phyloP scores from a whole-genome alignment of 768 basidiomycete genomes.

The Steccherinum ochraceum region DNA sequence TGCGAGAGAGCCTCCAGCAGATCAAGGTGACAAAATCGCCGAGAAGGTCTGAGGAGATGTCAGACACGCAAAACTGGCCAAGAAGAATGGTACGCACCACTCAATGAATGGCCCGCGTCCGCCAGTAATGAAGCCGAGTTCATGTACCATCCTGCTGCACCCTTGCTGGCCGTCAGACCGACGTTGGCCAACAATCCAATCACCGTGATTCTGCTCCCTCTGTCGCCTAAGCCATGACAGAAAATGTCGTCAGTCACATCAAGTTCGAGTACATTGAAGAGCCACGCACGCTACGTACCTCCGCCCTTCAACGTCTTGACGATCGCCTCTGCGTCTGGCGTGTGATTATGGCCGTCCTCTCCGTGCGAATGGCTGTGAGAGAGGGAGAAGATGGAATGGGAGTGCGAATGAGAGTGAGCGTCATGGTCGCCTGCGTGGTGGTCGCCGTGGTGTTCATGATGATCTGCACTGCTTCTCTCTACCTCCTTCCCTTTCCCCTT shows the following conservation, averaged over 20 bases:
- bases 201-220: conserved; percentile 79
- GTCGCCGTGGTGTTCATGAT: conserved; percentile 11
- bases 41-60: conserved; percentile 50
- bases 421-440: conserved; percentile 28
- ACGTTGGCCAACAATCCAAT: conserved; percentile 82
- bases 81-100: conserved; percentile 46
- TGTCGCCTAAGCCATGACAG: conserved; percentile 48
- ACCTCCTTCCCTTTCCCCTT: conserved; percentile 20
- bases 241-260: conserved; percentile 2
- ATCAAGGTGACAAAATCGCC: conserved; percentile 90
- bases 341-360: conserved; percentile 41
- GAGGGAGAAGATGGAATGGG: conserved; percentile 48
- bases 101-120: conserved; percentile 88
- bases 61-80: not conserved
- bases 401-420: conserved; percentile 47
- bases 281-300: conserved; percentile 35
- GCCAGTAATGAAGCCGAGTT: conserved; percentile 90
- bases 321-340: conserved; percentile 58
- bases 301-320: conserved; percentile 60
- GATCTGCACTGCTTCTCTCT: conserved; percentile 2
- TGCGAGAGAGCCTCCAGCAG: conserved; percentile 80
- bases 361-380: conserved; percentile 58
- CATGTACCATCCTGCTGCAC: conserved; percentile 81
- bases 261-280: not conserved
- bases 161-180: conserved; percentile 76